phyloP scores from a whole-genome alignment of 2,329 filamentous ascomycete genomes.

The Colletotrichum neosansevieriae region DNA sequence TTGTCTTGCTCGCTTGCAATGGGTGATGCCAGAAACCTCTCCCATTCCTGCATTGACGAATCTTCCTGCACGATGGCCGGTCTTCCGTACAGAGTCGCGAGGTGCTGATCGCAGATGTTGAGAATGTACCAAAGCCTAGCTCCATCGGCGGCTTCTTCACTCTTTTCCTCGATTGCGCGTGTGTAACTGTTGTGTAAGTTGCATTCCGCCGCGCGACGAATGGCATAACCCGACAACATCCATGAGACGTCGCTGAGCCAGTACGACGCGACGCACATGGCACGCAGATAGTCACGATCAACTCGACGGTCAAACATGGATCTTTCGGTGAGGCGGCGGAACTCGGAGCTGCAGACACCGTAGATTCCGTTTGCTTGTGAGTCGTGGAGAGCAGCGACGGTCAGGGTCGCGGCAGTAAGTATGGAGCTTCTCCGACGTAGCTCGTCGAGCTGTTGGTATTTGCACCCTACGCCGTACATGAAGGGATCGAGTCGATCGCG shows the following conservation, averaged over 20 bases:
- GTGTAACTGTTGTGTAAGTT: conserved; percentile 58
- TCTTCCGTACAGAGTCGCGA: conserved; percentile 71
- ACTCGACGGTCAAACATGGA: conserved; percentile 52
- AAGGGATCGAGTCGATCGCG: conserved; percentile 62
- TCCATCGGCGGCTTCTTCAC: conserved; percentile 61
- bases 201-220: conserved; percentile 61
- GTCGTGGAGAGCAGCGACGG: conserved; percentile 70
- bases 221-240: conserved; percentile 69
- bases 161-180: conserved; percentile 52
- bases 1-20: conserved; percentile 66
- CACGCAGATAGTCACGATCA: conserved; percentile 65
- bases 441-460: conserved; percentile 61
- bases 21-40: conserved; percentile 65
- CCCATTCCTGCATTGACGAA: conserved; percentile 67
- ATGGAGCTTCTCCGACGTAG: conserved; percentile 67
- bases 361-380: conserved; percentile 64
- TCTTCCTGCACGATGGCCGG: conserved; percentile 71
- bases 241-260: conserved; percentile 73
- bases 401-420: conserved; percentile 66
- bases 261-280: conserved; percentile 70
- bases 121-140: conserved; percentile 71
- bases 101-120: conserved; percentile 72
- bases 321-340: conserved; percentile 64
- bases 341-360: conserved; percentile 65
- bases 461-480: conserved; percentile 63